Evolutionary conservation across 371 early-diverging fungal species (phyloP), one percentile per base, ranked within the genome.

Genomic region (Mortierella sp.): DNA sequence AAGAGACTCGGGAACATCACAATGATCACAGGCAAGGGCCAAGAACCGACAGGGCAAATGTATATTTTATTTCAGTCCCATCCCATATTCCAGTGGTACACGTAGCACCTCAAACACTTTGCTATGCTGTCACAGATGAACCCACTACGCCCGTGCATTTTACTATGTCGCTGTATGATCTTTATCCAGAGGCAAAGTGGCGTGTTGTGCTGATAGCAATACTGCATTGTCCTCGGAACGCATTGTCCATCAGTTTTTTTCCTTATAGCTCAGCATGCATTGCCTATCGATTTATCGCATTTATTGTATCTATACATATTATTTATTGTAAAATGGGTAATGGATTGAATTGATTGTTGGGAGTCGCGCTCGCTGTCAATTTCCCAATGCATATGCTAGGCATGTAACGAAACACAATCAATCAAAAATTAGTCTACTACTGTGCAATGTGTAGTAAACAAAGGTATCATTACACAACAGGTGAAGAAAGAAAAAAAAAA

Each of bases 171-270:
- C 10, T 45, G 45, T 45, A 45, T n/a, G 55, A 55, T 28, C 24
- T 11, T 10, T 10, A 20, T 28, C 8, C 28, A 16, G 26, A 28
- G 55, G 55, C 55, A 24, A 30, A 55, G 18, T 55, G 55, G 55
- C 55, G 24, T 52, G 55, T 55, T 55, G 51, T 51, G n/a, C 51
- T 55, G 45, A 45, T 45, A 45, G 45, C 12, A 45, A 45, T 10
- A 30, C 5, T 30, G 14, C 55, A 30, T 55, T 28, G 24, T 55
- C 55, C 55, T 55, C 55, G 55, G 55, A 55, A 20, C 55, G 55
- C 55, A 55, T 55, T 55, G 55, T 55, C 55, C 55, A 51, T 51
- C 51, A 45, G 45, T 51, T n/a, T 51, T 51, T 51, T n/a, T 49
- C 5, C 16, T 40, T 49, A 20, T 49, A 43, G 3, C 43, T 43